These are phyloP conservation scores for Elymus sibiricus DNA, from an alignment of 176 grass and related monocot genomes.

Conservation along the genomic window DNA sequence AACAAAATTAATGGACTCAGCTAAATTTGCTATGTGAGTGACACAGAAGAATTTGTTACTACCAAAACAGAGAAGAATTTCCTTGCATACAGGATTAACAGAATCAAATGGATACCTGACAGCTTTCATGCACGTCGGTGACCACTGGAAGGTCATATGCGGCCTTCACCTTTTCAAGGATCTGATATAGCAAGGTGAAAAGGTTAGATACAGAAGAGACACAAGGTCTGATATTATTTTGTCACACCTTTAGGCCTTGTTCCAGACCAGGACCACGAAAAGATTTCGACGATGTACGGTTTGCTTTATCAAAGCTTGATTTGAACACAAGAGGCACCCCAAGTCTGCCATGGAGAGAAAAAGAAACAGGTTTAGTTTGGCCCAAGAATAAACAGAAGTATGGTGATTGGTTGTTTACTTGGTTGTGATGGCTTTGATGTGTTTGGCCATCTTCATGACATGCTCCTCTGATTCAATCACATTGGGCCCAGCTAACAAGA, in stretches of 20 bases:
- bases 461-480: conserved; percentile 96
- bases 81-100: background rate
- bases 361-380: background rate
- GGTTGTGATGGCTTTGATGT: conserved; percentile 67
- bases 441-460: conserved; percentile 81
- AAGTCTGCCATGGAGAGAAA: conserved; percentile 44
- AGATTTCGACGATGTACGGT: conserved; percentile 89
- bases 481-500: conserved; percentile 84
- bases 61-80: background rate
- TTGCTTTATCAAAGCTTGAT: conserved; percentile 96
- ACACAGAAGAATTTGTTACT: background rate
- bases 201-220: background rate
- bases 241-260: conserved; percentile 73
- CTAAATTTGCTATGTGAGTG: background rate
- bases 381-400: background rate
- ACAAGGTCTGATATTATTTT: background rate
- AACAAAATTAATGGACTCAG: background rate
- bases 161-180: conserved; percentile 90
- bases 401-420: conserved; percentile 44
- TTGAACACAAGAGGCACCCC: conserved; percentile 91
- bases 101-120: conserved; percentile 52
- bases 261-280: conserved; percentile 91
- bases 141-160: conserved; percentile 80
- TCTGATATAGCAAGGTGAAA: conserved; percentile 28
- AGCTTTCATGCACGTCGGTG: conserved; percentile 95